Conservation (phyloP, 257 asterid genomes). For the Gentiana straminea region DNA sequence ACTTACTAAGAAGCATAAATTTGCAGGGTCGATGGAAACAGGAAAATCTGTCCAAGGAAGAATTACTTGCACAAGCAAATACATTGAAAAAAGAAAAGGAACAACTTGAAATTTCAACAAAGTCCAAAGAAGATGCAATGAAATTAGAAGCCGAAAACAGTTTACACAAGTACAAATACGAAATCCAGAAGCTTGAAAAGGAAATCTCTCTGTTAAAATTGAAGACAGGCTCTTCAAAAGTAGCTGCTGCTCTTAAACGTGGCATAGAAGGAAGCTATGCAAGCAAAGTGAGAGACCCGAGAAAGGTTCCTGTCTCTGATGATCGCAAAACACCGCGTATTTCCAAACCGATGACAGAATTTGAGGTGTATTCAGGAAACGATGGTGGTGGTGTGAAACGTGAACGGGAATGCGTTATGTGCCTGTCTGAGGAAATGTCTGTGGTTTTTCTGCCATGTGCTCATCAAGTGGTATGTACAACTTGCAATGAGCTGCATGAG, state of each 20-base stretch:
- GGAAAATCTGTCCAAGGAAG: constrained; percentile 48
- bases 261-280: constrained; percentile 73
- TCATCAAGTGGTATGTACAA: constrained; percentile 78
- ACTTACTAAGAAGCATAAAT: constrained; percentile 12
- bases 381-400: constrained; percentile 56
- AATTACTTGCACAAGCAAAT: constrained; percentile 42
- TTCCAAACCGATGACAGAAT: constrained; percentile 26
- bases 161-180: constrained; percentile 54
- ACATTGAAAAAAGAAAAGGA: constrained; percentile 51
- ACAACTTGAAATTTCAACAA: constrained; percentile 51
- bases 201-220: constrained; percentile 66
- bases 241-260: constrained; percentile 76
- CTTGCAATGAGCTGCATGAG: constrained; percentile 88
- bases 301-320: constrained; percentile 16
- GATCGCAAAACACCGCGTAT: constrained; percentile 31
- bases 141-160: constrained; percentile 61
- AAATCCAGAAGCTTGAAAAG: constrained; percentile 52
- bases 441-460: constrained; percentile 95
- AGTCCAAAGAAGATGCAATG: constrained; percentile 53
- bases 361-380: constrained; percentile 19
- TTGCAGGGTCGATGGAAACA: constrained; percentile 61
- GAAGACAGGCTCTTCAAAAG: constrained; percentile 62
- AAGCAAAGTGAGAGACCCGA: constrained; percentile 34
- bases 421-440: constrained; percentile 91
- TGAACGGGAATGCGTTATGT: constrained; percentile 97